phyloP scores from a whole-genome alignment of 768 basidiomycete genomes.

The Lentinus brumalis region DNA sequence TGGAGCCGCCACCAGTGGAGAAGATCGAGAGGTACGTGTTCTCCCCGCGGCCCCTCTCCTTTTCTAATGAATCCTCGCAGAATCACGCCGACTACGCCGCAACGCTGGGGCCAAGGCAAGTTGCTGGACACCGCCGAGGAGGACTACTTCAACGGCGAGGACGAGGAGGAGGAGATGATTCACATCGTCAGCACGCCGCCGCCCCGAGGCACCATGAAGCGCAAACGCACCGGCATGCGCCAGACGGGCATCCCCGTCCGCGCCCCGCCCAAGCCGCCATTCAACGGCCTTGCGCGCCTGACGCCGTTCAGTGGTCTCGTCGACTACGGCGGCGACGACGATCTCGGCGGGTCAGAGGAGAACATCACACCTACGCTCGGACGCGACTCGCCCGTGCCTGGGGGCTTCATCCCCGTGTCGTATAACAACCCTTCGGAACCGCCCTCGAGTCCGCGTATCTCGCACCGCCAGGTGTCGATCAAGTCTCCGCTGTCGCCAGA shows the following conservation, averaged over 20 bases:
- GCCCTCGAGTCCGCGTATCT: slow-evolving; percentile 33
- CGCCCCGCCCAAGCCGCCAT: slow-evolving; percentile 22
- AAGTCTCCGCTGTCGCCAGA: slow-evolving; percentile 45
- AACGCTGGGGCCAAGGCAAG: slow-evolving; percentile 42
- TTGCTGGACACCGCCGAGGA: slow-evolving; percentile 80
- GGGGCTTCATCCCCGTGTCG: slow-evolving; percentile 13
- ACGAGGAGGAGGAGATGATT: slow-evolving; percentile 61
- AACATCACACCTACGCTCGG: slow-evolving; percentile 7
- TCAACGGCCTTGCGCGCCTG: slow-evolving; percentile 42
- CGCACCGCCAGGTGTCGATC: slow-evolving; percentile 40
- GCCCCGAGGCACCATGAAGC: slow-evolving; percentile 48
- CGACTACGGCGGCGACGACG: slow-evolving; percentile 81
- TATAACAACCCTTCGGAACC: slow-evolving; percentile 7
- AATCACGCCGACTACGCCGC: slow-evolving; percentile 18
- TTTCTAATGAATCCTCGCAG: slow-evolving; percentile 7
- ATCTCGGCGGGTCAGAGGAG: slow-evolving; percentile 22
- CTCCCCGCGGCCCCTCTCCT: background rate
- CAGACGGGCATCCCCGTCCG: slow-evolving; percentile 17
- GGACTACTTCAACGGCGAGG: slow-evolving; percentile 89
- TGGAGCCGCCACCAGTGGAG: slow-evolving; percentile 66
- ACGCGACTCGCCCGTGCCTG: slow-evolving; percentile 11
- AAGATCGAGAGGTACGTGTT: slow-evolving; percentile 53
- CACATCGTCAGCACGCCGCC: slow-evolving; percentile 35
- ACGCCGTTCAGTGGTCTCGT: slow-evolving; percentile 63
- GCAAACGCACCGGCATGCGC: slow-evolving; percentile 44